A percentile compares a stretch with the other conserved stretches of the same genome.
phyloP scores from a whole-genome alignment of 2,329 filamentous ascomycete species.

The Penicillium hesseltinei region DNA sequence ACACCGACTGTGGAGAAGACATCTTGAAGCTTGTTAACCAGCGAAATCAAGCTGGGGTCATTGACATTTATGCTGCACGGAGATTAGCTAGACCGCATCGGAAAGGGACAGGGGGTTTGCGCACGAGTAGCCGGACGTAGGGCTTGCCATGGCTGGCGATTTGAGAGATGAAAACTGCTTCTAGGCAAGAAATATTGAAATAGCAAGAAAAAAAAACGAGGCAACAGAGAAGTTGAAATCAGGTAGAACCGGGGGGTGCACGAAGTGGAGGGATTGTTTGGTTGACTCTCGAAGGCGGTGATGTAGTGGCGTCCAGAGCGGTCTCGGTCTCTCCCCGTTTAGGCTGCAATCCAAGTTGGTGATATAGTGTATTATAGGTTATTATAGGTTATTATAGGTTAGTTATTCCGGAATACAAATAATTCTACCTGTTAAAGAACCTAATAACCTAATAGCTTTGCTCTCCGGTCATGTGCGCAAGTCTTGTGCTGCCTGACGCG shows the following conservation, averaged over 20 bases:
- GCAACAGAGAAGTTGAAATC: conserved; percentile 13
- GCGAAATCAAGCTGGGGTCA: conserved; percentile 67
- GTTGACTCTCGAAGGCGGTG: conserved; percentile 25
- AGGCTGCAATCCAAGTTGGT: conserved; percentile 1
- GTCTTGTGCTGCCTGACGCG: conserved; percentile 3
- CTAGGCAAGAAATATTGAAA: conserved; percentile 5
- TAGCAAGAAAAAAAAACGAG: conserved; percentile 17
- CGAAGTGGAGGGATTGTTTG: conserved; percentile 23
- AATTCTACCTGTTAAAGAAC: background rate
- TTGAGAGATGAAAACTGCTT: conserved; percentile 6
- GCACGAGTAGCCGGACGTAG: conserved; percentile 46
- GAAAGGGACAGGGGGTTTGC: conserved; percentile 31
- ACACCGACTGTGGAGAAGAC: conserved; percentile 95
- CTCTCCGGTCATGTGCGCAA: background rate
- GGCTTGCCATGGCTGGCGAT: conserved; percentile 46
- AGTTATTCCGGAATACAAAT: background rate
- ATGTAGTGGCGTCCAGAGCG: conserved; percentile 22
- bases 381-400: background rate
- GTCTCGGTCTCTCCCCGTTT: background rate
- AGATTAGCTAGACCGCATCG: conserved; percentile 29
- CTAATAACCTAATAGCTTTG: background rate
- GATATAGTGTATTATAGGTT: background rate
- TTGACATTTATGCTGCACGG: conserved; percentile 66
- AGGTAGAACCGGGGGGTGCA: conserved; percentile 7
- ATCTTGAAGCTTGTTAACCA: conserved; percentile 99